These are phyloP conservation scores for Ophioceras dolichostomum DNA, from an alignment of 2,329 filamentous ascomycete genomes.

Conservation along the genomic window DNA sequence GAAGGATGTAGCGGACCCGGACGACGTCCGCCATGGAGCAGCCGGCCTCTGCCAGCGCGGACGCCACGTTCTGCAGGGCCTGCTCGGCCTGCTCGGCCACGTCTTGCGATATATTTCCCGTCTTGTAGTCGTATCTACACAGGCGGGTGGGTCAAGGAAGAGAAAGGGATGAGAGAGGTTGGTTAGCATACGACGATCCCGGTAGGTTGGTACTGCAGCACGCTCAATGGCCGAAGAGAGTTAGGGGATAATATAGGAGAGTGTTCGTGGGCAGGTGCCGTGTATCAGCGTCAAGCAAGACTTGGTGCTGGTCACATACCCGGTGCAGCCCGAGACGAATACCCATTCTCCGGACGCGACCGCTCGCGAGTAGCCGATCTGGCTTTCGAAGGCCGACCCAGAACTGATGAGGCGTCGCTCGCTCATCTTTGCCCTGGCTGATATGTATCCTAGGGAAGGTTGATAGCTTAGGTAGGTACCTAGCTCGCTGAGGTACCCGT, in stretches of 20 bases:
- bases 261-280: background rate
- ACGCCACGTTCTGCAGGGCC: constrained; percentile 31
- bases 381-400: constrained; percentile 36
- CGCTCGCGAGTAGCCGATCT: constrained; percentile 42
- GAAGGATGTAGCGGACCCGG: constrained; percentile 38
- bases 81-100: constrained; percentile 37
- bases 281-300: background rate
- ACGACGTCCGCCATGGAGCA: constrained; percentile 32
- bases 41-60: constrained; percentile 30
- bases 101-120: constrained; percentile 28
- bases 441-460: too few species aligned
- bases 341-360: constrained; percentile 37
- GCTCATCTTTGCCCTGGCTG: background rate
- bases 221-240: background rate
- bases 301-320: constrained; percentile 18
- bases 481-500: too few species aligned
- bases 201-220: too few species aligned
- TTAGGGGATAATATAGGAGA: background rate
- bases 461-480: too few species aligned
- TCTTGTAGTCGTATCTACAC: constrained; percentile 39
- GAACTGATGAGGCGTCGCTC: constrained; percentile 25
- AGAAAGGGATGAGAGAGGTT: too few species aligned
- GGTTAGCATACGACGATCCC: too few species aligned
- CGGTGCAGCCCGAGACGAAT: constrained; percentile 42
- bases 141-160: background rate